Conservation (phyloP, 768 basidiomycete species). For the Brasilioporus rufonigricans region DNA sequence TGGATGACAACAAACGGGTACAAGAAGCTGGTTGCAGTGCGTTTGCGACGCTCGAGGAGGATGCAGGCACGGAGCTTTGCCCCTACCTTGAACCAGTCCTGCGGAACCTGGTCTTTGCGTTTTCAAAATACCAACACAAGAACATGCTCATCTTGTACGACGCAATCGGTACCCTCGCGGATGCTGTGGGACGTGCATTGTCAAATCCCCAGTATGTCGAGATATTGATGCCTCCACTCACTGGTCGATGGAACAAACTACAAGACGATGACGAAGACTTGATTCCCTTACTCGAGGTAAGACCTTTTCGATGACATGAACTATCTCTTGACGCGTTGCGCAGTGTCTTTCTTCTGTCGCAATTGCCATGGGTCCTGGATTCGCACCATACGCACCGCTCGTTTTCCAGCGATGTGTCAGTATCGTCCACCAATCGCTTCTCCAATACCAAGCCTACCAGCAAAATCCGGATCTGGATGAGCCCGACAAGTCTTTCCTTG, state of each 20-base stretch:
- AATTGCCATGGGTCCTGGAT: slow-evolving; percentile 89
- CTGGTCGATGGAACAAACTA: slow-evolving; percentile 85
- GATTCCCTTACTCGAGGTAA: slow-evolving; percentile 92
- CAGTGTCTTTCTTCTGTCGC: slow-evolving; percentile 98
- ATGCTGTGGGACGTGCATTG: slow-evolving; percentile 88
- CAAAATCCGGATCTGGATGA: slow-evolving; percentile 90
- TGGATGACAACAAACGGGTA: slow-evolving; percentile 98
- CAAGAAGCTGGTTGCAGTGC: slow-evolving; percentile 99
- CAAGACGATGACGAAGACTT: slow-evolving; percentile 90
- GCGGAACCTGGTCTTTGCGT: slow-evolving; percentile 92
- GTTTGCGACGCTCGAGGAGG: slow-evolving; percentile 97
- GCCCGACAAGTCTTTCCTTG: slow-evolving; percentile 95
- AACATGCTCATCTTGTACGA: slow-evolving; percentile 98
- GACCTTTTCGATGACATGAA: slow-evolving; percentile 16
- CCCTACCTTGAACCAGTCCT: slow-evolving; percentile 96
- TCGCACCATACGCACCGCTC: slow-evolving; percentile 83
- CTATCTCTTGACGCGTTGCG: neutral
- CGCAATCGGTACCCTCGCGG: slow-evolving; percentile 97
- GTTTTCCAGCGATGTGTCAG: slow-evolving; percentile 90
- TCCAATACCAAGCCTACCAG: slow-evolving; percentile 85
- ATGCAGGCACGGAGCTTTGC: slow-evolving; percentile 84
- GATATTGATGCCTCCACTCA: slow-evolving; percentile 94
- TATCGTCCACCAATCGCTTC: slow-evolving; percentile 78
- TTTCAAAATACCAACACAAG: slow-evolving; percentile 98
- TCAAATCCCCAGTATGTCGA: slow-evolving; percentile 87